Base-by-base conservation (phyloP, 2,329 filamentous ascomycete species). In the Mycogone perniciosa region DNA sequence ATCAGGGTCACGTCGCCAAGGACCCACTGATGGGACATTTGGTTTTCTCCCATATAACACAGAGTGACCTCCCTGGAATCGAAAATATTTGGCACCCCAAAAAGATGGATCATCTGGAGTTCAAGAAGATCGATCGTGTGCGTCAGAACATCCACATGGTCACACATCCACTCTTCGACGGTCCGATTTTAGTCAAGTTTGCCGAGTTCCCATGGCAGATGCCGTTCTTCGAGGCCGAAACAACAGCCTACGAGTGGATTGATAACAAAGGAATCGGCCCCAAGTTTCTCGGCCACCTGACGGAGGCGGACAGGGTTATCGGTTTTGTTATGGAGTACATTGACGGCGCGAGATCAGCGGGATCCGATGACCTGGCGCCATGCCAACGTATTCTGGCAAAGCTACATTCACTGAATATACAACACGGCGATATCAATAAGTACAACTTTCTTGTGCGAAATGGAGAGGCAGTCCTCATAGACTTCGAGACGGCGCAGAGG, bases 361-460 rank as follows among this genome's bases (percentile, higher is more conserved):
- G 58, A 52, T 59, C 59, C 8, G 49, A 46, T 8, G 64, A 68
- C 50, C 50, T 67, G 9, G 57, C 51, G n/a, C 55, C 54, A 9
- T 68, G 64, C 44, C 60, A 60, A 34, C 47, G 56, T 9, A 60
- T 57, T 43, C 50, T 67, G 33, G 46, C 46, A 6, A 57, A 54
- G 44, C 50, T 67, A 38, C 64, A 67, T 50, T 51, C 55, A 29
- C 59, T 68, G 9, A 64, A 62, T 5, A 66, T 68, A 35, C 59
- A 64, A 44, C 63, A 59, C 35, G 64, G 65, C n/a, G 66, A 68
- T 34, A 63, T 65, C 55, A 67, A 67, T 57, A 68, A 62, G 54
- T 57, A 64, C 50, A 68, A 68, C 46, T 67, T 68, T 42, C 54
- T 68, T 9, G 60, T 68, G 29, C 56, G 58, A 11, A 56, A 54